Conservation (phyloP, 306 rosid genomes). For the Malus fusca region DNA sequence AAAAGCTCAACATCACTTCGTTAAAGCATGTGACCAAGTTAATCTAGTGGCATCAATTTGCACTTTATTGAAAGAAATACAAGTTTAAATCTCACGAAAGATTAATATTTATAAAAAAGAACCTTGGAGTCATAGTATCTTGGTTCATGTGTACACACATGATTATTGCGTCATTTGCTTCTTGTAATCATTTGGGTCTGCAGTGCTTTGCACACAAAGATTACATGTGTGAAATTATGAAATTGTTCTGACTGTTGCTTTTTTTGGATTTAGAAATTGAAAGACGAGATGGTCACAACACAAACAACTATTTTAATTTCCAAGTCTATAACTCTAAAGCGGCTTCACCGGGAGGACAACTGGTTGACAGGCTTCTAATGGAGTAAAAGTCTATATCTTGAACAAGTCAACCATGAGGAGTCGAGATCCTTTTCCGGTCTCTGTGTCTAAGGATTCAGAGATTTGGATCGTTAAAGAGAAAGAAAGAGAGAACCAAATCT, state of each 20-base stretch:
- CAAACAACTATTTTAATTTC: neutral
- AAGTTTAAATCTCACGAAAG: no score
- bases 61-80: no score
- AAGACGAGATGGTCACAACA: neutral
- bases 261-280: neutral
- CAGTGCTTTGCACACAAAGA: no score
- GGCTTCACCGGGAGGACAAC: neutral
- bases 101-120: neutral
- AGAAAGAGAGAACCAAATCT: no score
- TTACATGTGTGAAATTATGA: neutral
- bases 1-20: no score
- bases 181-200: neutral
- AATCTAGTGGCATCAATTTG: no score
- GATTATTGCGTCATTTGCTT: neutral
- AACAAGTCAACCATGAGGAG: neutral
- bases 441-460: no score
- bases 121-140: neutral
- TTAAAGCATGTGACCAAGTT: no score
- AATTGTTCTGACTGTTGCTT: neutral
- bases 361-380: neutral
- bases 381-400: neutral
- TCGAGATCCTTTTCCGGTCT: no score
- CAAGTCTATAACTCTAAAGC: neutral
- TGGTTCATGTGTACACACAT: neutral
- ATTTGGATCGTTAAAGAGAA: no score